Evolutionary conservation across 1,139 yeast species (phyloP).

Genomic region (Taiozyma onychis): DNA sequence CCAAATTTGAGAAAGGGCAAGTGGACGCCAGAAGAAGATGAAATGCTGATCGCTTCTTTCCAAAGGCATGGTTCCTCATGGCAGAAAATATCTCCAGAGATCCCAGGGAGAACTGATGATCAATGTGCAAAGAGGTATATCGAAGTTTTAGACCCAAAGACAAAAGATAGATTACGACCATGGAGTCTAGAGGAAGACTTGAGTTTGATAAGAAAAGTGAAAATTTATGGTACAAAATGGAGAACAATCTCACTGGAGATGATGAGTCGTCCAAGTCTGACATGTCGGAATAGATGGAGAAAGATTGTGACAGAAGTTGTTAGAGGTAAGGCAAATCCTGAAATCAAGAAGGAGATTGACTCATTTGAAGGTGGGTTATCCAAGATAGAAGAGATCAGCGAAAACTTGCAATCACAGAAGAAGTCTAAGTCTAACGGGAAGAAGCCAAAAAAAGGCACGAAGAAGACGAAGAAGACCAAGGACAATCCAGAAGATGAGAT

Average conservation of each 20-base stretch:
- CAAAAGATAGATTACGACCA: slow-evolving; percentile 69
- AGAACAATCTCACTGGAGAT: slow-evolving; percentile 68
- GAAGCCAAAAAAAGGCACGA: not conserved
- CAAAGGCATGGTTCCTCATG: slow-evolving; percentile 72
- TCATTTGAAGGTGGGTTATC: slow-evolving; percentile 25
- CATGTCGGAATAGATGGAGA: slow-evolving; percentile 92
- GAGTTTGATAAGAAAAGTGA: slow-evolving; percentile 56
- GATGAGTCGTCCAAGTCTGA: slow-evolving; percentile 78
- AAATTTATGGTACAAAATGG: slow-evolving; percentile 86
- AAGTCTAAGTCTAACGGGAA: slow-evolving; percentile 1
- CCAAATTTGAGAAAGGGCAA: slow-evolving; percentile 78
- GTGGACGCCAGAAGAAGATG: slow-evolving; percentile 88
- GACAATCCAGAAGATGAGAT: not conserved
- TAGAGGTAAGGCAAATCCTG: slow-evolving; percentile 38
- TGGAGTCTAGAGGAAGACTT: slow-evolving; percentile 83
- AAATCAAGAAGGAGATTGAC: slow-evolving; percentile 32
- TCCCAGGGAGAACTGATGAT: slow-evolving; percentile 86
- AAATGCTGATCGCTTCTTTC: slow-evolving; percentile 55
- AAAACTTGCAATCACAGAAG: slow-evolving; percentile 18
- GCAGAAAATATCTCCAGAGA: slow-evolving; percentile 75
- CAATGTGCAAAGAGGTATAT: slow-evolving; percentile 91
- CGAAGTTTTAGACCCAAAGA: slow-evolving; percentile 80
- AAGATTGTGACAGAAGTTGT: slow-evolving; percentile 75
- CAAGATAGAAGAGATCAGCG: slow-evolving; percentile 23
- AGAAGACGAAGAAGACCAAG: not conserved